Conservation (phyloP, 805 yeast genomes). For the Starmerella sirachaensis region DNA sequence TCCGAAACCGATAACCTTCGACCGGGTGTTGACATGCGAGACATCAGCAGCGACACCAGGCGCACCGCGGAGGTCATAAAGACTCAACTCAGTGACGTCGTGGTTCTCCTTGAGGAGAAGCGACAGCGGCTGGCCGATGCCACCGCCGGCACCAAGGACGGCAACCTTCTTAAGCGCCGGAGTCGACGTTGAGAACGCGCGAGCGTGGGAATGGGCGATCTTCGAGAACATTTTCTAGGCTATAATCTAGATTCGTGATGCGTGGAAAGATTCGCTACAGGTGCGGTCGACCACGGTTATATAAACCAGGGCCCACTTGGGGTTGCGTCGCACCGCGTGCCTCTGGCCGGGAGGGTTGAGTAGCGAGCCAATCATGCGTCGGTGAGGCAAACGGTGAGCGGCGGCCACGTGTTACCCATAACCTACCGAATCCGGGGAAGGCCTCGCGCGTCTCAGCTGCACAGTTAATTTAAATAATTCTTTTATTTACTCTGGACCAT, state of each 20-base stretch:
- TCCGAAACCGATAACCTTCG: conserved; percentile 74
- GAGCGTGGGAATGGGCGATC: conserved; percentile 14
- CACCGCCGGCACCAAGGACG: conserved; percentile 91
- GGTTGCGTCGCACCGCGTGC: too few relatives aligned
- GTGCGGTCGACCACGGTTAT: not conserved
- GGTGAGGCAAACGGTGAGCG: too few relatives aligned
- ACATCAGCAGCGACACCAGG: conserved; percentile 96
- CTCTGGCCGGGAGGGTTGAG: too few relatives aligned
- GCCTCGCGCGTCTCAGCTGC: too few relatives aligned
- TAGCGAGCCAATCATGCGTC: too few relatives aligned
- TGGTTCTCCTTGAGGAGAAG: conserved; percentile 75
- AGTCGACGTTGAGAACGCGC: conserved; percentile 24
- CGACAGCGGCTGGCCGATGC: conserved; percentile 87
- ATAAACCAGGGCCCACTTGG: too few relatives aligned
- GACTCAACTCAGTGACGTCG: conserved; percentile 72
- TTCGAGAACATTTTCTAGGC: conserved; percentile 12
- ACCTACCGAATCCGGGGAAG: too few relatives aligned
- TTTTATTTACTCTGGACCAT: too few relatives aligned
- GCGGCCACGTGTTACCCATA: too few relatives aligned
- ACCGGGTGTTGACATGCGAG: conserved; percentile 86
- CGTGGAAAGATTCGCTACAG: not conserved
- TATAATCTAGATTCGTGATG: not conserved
- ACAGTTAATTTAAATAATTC: too few relatives aligned
- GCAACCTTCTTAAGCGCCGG: conserved; percentile 47
- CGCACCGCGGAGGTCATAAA: conserved; percentile 84